Conservation (phyloP, 2,329 filamentous ascomycete genomes). For the Epichloe amarillans region DNA sequence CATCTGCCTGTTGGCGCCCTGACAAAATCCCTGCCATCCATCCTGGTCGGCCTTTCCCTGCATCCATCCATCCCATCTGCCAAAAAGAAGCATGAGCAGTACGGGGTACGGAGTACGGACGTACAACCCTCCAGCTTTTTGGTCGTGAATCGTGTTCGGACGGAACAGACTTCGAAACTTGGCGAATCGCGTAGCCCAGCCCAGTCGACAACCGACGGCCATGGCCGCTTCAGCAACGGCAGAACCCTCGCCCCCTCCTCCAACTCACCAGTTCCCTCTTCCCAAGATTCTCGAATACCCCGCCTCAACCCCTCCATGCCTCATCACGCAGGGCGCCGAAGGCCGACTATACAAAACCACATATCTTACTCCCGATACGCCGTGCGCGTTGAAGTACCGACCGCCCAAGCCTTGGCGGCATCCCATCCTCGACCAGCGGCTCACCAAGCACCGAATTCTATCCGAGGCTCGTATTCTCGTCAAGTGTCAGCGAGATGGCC, state of each 20-base stretch:
- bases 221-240: conserved; percentile 2
- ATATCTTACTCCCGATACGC: conserved; percentile 54
- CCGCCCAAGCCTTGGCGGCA: conserved; percentile 88
- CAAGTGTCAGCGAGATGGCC: conserved; percentile 64
- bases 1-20: too few species aligned
- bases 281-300: conserved; percentile 52
- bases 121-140: too few species aligned
- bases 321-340: conserved; percentile 91
- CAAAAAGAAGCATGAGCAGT: too few species aligned
- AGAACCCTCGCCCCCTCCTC: conserved; percentile 9
- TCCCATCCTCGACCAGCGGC: conserved; percentile 70
- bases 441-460: conserved; percentile 77
- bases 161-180: background rate
- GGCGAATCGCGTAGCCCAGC: background rate
- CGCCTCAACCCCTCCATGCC: conserved; percentile 43
- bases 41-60: too few species aligned
- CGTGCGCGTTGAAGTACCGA: conserved; percentile 80
- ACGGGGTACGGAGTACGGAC: too few species aligned
- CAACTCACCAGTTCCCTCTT: conserved; percentile 32
- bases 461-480: conserved; percentile 79
- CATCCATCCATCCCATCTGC: too few species aligned
- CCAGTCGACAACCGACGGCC: background rate
- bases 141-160: too few species aligned
- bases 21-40: too few species aligned
- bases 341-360: conserved; percentile 81